A percentile compares a stretch with the other conserved stretches of the same genome.
Conservation (phyloP, 2,329 filamentous ascomycete species). For the Sphaceloma murrayae region DNA sequence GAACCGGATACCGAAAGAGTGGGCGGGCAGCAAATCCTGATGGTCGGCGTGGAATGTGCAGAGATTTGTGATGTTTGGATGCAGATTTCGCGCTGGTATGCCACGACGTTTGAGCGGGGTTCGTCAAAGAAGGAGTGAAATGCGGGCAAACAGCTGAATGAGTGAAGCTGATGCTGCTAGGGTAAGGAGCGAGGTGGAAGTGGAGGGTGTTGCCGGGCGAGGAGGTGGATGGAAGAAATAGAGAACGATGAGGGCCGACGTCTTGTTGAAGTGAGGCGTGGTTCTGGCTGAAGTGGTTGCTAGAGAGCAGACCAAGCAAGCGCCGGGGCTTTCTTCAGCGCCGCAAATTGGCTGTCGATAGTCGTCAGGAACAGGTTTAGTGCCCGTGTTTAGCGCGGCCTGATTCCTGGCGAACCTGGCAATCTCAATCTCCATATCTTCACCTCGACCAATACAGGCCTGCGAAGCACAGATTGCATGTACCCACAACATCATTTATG, state of each 20-base stretch:
- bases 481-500: slow-evolving; percentile 7
- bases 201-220: slow-evolving; percentile 1
- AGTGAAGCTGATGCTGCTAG: slow-evolving; percentile 50
- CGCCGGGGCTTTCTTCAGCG: no score
- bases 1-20: slow-evolving; percentile 17
- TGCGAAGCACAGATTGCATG: background rate
- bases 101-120: background rate
- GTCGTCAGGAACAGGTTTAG: slow-evolving; percentile 13
- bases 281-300: slow-evolving; percentile 5
- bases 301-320: background rate
- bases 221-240: slow-evolving; percentile 21
- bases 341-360: slow-evolving; percentile 4
- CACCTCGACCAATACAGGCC: background rate
- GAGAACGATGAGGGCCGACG: slow-evolving; percentile 1
- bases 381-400: no score
- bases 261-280: background rate
- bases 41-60: slow-evolving; percentile 6
- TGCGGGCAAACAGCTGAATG: slow-evolving; percentile 50
- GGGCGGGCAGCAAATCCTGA: slow-evolving; percentile 10
- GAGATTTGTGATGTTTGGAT: slow-evolving; percentile 17
- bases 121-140: slow-evolving; percentile 30
- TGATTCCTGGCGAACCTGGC: no score
- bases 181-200: slow-evolving; percentile 16
- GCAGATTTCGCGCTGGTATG: slow-evolving; percentile 9
- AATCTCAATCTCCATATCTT: slow-evolving; percentile 2